Evolutionary conservation across 2,329 filamentous ascomycete species (phyloP), one percentile per base, ranked within the genome.

Genomic region (Macroventuria anomochaeta): DNA sequence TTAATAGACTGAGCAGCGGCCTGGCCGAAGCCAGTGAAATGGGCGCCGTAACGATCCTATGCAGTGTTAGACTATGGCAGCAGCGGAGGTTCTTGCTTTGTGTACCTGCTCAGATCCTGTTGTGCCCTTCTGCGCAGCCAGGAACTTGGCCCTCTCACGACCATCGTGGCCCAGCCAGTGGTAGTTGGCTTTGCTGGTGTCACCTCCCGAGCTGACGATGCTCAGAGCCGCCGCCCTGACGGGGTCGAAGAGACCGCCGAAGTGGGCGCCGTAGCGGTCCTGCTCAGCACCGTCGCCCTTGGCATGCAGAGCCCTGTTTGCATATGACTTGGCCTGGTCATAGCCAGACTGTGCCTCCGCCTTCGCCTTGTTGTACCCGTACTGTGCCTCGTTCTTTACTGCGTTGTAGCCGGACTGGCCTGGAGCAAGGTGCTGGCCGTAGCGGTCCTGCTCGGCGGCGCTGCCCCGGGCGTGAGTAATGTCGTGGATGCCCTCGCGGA

Each of bases 31-130:
- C 59, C 53, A 23, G 46, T 47, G 44, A 74, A 72, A 38, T 72
- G 69, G 7, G 62, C 58, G 15, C 62, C 69, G 15, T 67, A 67
- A 17, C 65, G 65, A 25, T 73, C 69, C 70, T 73, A 34, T 15
- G 15, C 29, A 23, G 13, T 1, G 37, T 34, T 31, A 52, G 36
- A 7, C 12, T 37, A 12, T 17, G 7, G 34, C 29, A 39, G 26
- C 2, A n/a, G 15, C 13, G 15, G 11, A 29, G 5, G 2, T 3
- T 29, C 23, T n/a, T 18, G 39, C 13, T 18, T 28, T 20, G 47
- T 61, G 38, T 65, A 73, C 71, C 64, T 74, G 71, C 48, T 74
- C 71, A 28, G 70, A 70, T 7, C 70, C 71, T 12, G 51, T 55
- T n/a, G 51, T 50, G n/a, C 70, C 69, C 39, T 67, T 62, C 31